These are phyloP conservation scores for Verticillium nubilum DNA, from an alignment of 2,329 filamentous ascomycete species.

Conservation along the genomic window DNA sequence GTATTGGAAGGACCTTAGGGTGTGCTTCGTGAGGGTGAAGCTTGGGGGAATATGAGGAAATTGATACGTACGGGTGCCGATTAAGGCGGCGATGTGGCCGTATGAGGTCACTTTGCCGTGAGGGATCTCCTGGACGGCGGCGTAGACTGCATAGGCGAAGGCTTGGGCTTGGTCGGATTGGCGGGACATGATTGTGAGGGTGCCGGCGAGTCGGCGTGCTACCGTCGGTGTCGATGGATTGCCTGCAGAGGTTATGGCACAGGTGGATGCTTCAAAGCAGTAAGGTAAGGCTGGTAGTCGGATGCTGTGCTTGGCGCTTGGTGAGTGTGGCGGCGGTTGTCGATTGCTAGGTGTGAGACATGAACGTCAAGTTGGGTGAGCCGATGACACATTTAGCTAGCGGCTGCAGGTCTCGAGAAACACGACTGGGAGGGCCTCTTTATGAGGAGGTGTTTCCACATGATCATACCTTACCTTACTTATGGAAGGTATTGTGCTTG, in stretches of 20 bases:
- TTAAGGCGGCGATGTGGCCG: slow-evolving; percentile 68
- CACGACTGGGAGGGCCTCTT: too few relatives aligned
- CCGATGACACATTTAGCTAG: not conserved
- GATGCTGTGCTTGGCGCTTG: not conserved
- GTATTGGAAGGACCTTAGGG: not conserved
- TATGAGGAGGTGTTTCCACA: too few relatives aligned
- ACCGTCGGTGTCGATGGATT: too few relatives aligned
- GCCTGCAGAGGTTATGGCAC: too few relatives aligned
- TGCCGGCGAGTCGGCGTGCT: too few relatives aligned
- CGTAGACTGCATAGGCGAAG: slow-evolving; percentile 75
- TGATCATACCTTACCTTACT: too few relatives aligned
- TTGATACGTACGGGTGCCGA: slow-evolving; percentile 61
- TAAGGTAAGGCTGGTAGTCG: too few relatives aligned
- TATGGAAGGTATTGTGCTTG: too few relatives aligned
- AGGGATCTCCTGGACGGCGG: slow-evolving; percentile 80
- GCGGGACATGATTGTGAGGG: not conserved
- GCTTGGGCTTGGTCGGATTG: slow-evolving; percentile 64
- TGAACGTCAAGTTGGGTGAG: not conserved
- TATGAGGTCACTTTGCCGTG: slow-evolving; percentile 81
- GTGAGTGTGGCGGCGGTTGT: not conserved
- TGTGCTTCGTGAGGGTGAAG: not conserved
- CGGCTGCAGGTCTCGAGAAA: not conserved
- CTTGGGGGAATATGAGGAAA: not conserved
- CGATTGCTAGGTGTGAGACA: not conserved
- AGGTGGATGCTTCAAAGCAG: too few relatives aligned